Conservation (phyloP, 1,139 yeast species). For the Candida sp. region DNA sequence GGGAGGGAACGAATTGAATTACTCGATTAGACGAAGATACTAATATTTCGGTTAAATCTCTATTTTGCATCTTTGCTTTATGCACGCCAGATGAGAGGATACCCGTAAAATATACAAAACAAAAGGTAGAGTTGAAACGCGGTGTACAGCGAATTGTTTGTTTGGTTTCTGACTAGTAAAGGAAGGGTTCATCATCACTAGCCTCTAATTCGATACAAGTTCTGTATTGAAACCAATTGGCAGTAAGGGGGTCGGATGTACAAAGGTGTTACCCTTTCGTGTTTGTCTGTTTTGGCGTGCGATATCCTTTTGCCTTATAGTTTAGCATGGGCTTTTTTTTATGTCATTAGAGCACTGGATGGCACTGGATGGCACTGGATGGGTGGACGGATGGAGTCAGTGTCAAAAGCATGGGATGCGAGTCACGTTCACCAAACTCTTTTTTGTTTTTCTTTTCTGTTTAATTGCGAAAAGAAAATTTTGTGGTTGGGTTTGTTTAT, state of each 20-base stretch:
- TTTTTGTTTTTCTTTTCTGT: neutral
- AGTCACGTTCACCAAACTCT: neutral
- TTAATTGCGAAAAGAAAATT: neutral
- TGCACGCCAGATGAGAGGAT: too few species aligned
- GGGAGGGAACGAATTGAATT: neutral
- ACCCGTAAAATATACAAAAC: too few species aligned
- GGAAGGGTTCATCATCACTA: neutral
- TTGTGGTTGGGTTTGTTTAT: neutral
- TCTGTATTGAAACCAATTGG: neutral
- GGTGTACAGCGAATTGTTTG: too few species aligned
- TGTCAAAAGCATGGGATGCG: neutral
- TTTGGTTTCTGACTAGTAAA: neutral
- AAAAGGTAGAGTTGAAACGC: too few species aligned
- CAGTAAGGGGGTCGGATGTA: too few species aligned
- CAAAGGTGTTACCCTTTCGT: too few species aligned
- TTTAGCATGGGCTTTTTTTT: too few species aligned
- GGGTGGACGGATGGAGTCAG: too few species aligned
- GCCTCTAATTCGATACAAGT: neutral
- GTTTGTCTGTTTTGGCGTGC: too few species aligned
- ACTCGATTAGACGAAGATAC: neutral
- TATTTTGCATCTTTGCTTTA: neutral
- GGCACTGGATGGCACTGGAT: too few species aligned
- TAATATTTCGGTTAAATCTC: neutral
- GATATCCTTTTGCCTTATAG: too few species aligned
- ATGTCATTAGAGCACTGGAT: too few species aligned